Evolutionary conservation across 805 yeast species (phyloP), one percentile per base, ranked within the genome.

Genomic region (Kluyveromyces aestuarii): DNA sequence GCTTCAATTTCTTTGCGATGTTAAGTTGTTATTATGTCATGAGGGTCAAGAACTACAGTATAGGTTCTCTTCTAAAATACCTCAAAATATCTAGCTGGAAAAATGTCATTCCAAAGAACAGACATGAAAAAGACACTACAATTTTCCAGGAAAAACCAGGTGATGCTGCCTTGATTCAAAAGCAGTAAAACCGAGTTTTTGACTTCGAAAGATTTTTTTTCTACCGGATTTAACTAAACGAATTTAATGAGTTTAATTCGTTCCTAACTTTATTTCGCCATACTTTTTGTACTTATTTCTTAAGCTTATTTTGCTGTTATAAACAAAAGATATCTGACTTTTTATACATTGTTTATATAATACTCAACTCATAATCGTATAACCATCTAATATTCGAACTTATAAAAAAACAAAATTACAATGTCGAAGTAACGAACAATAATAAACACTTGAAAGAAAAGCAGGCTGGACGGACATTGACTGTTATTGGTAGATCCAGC

Each of bases 51-150:
- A 75, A 69, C 40, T 68, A 55, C 57, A 68, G 61, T 7, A 50
- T 55, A 49, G 60, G 55, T 39, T 55, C 63, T 30, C 67, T 72
- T 45, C 51, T 64, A 52, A 63, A 72, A 63, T n/a, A 17, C 27
- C 33, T 43, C 25, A 33, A 43, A 6, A 7, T 43, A 18, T 17
- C 19, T 17, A 63, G 68, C 49, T 64, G 73, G 76, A 59, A 73
- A 61, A 59, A 60, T 52, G 39, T 17, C 11, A 16, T 43, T 11
- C 72, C 72, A 55, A 66, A 70, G 53, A 75, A 70, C 40, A 73
- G 77, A 69, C 77, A 73, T 51, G 77, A 73, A 56, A 69, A 70
- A 49, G 75, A 72, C 50, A 63, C 67, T 33, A 72, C 70, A n/a
- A 66, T 73, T 48, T 73, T 73, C 59, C 58, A 64, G 37, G 58